These are phyloP conservation scores for Lithospermum erythrorhizon DNA, from an alignment of 257 asterid species.

Conservation along the genomic window DNA sequence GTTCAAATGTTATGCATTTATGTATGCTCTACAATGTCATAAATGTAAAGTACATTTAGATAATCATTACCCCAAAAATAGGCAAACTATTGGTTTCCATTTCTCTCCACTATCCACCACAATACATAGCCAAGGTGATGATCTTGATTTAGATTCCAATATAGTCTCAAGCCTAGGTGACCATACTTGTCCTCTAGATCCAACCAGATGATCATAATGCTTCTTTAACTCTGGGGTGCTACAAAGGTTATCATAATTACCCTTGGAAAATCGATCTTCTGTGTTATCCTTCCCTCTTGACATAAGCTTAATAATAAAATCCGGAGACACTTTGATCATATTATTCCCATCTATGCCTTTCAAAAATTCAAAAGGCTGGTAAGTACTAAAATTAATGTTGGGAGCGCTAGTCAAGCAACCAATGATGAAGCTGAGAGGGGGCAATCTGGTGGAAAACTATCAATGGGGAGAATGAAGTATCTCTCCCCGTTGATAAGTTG, in stretches of 20 bases:
- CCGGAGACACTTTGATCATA: constrained; percentile 51
- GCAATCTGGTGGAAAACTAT: constrained; percentile 22
- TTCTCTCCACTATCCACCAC: constrained; percentile 37
- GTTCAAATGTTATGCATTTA: no score
- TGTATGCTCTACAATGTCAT: no score
- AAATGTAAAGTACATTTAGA: no score
- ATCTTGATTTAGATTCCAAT: constrained; percentile 49
- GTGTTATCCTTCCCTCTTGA: constrained; percentile 5
- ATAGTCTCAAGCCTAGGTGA: constrained; percentile 79
- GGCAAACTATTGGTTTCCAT: background rate
- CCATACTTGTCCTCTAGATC: constrained; percentile 50
- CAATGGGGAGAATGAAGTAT: constrained; percentile 66
- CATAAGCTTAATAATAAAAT: constrained; percentile 39
- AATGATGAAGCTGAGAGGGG: constrained; percentile 41
- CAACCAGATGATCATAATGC: constrained; percentile 56
- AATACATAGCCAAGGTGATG: constrained; percentile 56
- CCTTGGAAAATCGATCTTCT: background rate
- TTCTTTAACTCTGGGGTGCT: constrained; percentile 79
- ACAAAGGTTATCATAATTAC: constrained; percentile 23
- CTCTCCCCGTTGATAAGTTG: constrained; percentile 34
- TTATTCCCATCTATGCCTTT: constrained; percentile 56
- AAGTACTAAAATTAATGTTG: constrained; percentile 24
- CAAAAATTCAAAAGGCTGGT: constrained; percentile 43
- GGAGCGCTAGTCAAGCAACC: constrained; percentile 18
- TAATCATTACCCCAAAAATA: no score